These are phyloP conservation scores for Skeletonema marinoi DNA, from an alignment of 108 stramenopile species.

Conservation along the genomic window DNA sequence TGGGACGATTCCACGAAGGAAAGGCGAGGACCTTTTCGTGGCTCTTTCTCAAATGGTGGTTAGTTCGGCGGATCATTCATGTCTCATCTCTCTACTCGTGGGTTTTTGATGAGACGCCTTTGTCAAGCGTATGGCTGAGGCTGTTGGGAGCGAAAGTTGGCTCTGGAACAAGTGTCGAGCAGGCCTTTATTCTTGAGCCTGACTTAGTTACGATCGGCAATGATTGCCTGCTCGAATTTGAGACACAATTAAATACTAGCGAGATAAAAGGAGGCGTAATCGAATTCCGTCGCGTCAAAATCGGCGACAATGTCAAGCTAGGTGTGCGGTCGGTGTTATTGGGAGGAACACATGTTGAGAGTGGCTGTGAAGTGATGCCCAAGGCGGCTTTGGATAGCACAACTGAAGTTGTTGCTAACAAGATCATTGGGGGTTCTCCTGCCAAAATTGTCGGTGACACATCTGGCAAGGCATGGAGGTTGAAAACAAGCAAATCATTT, in stretches of 20 bases:
- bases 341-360: conserved; percentile 10
- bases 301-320: conserved; percentile 14
- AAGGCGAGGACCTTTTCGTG: conserved; percentile 7
- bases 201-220: conserved; percentile 5
- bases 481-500: too few relatives aligned
- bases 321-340: conserved; percentile 17
- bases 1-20: conserved; percentile 3
- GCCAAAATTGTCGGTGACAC: neutral
- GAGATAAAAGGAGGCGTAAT: conserved; percentile 11
- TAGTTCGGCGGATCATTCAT: conserved; percentile 7
- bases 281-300: conserved; percentile 6
- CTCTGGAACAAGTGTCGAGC: neutral
- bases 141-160: conserved; percentile 15
- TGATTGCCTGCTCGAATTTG: conserved; percentile 12
- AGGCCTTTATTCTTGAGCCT: too few relatives aligned
- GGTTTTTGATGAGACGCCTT: conserved; percentile 18
- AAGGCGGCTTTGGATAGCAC: conserved; percentile 12
- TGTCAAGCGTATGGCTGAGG: conserved; percentile 6
- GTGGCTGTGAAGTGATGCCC: conserved; percentile 13
- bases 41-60: conserved; percentile 6
- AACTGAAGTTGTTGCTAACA: neutral
- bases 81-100: conserved; percentile 11
- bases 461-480: too few relatives aligned
- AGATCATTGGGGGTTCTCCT: conserved; percentile 17
- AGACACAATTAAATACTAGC: conserved; percentile 7